Percentiles rank a stretch among this genome's conserved stretches.
These are phyloP conservation scores for Wickerhamomyces ciferrii DNA, from an alignment of 805 yeast genomes.

Conservation along the genomic window DNA sequence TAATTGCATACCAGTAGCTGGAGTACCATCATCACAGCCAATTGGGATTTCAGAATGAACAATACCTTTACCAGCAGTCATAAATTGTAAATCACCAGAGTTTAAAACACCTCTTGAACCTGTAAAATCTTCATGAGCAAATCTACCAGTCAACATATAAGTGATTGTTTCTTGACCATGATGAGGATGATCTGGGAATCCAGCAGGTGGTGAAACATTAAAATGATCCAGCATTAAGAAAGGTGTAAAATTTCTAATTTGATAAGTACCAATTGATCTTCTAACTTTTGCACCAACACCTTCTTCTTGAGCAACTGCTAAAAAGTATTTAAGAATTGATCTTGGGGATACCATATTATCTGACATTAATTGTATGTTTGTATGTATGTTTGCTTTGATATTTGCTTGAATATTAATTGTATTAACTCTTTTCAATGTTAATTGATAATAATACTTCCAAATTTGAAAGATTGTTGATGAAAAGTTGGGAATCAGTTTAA, in stretches of 20 bases:
- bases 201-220: slow-evolving; percentile 54
- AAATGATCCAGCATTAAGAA: slow-evolving; percentile 82
- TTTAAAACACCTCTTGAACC: slow-evolving; percentile 73
- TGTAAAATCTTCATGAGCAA: slow-evolving; percentile 84
- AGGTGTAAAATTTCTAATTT: slow-evolving; percentile 73
- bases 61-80: slow-evolving; percentile 90
- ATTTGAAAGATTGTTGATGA: neutral
- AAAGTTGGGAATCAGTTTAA: neutral
- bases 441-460: neutral
- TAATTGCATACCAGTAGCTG: slow-evolving; percentile 68
- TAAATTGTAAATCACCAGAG: slow-evolving; percentile 85
- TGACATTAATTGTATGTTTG: neutral
- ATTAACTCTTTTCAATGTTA: too few species aligned
- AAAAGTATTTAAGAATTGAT: slow-evolving; percentile 42
- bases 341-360: slow-evolving; percentile 27
- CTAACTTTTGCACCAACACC: slow-evolving; percentile 89
- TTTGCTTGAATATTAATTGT: neutral
- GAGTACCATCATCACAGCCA: slow-evolving; percentile 39
- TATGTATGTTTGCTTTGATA: neutral
- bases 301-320: slow-evolving; percentile 69
- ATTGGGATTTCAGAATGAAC: slow-evolving; percentile 88
- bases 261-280: slow-evolving; percentile 68
- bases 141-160: slow-evolving; percentile 54
- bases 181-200: slow-evolving; percentile 84
- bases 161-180: slow-evolving; percentile 83